Evolutionary conservation across 2,329 filamentous ascomycete species (phyloP), one percentile per base, ranked within the genome.

Genomic region (Cadophora luteo-olivacea): DNA sequence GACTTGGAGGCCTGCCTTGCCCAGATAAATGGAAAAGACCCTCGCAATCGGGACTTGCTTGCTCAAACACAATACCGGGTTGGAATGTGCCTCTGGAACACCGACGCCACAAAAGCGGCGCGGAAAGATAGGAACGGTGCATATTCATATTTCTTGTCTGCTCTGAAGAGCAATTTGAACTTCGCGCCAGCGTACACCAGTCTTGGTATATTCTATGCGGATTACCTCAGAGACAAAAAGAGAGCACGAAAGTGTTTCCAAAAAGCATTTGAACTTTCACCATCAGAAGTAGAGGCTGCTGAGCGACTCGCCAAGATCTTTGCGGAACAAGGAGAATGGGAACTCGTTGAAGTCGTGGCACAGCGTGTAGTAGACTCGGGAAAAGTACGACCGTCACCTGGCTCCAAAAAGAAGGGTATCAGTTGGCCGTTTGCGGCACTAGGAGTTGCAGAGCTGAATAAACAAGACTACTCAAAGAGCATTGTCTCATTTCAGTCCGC

Each of bases 361-460:
- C 92, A 94, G 78, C 89, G 97, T 62, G 92, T 97, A 0, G 90
- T 98, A 2, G 93, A 97, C 71, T 97, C 95, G n/a, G 96, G 96
- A 65, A 96, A 94, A 79, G 93, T 95, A 51, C 92, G 91, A 73
- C 93, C 94, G 29, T 89, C 94, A 1, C 95, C 96, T 11, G 96
- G 97, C 0, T 97, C 95, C 0, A 97, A 97, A 84, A 91, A 92
- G 75, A 95, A 93, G 80, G 93, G 94, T 0, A 90, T 97, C 72
- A 97, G 94, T 80, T 99, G 96, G 96, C 96, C 96, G 1, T 97
- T 94, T 78, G 93, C 95, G 2, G 95, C 96, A 0, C 84, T 99
- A 1, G 96, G 97, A 32, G 93, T 97, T 19, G 95, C 97, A 0
- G 93, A 98, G 79, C 87, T 98, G 78, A 97, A 97, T 81, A 96